Conservation (phyloP, 2,329 filamentous ascomycete genomes). For the Sporothrix pseudoabietina region DNA sequence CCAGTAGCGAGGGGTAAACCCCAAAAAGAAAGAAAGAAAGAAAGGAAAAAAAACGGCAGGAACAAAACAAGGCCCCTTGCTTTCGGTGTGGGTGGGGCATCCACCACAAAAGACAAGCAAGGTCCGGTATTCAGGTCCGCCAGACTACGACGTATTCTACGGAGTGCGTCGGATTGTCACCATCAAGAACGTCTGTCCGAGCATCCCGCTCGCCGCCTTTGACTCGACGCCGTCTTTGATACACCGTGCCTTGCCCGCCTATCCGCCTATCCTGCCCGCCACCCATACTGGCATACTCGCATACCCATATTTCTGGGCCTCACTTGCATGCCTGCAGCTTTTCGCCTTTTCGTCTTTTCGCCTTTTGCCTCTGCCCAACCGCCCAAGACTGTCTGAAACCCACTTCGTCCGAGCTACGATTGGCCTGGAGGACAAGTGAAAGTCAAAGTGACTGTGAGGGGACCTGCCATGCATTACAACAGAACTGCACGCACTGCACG, state of each 20-base stretch:
- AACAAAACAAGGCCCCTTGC: background rate
- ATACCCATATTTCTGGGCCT: slow-evolving; percentile 9
- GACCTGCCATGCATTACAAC: background rate
- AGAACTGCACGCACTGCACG: background rate
- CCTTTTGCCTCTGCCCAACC: background rate
- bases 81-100: background rate
- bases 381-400: background rate
- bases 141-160: no score
- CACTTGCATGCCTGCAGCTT: background rate
- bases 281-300: background rate
- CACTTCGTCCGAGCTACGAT: slow-evolving; percentile 7
- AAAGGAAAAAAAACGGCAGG: background rate
- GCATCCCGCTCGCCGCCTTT: background rate
- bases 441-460: no score
- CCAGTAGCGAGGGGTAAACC: background rate
- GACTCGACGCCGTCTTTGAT: background rate
- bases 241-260: background rate
- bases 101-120: background rate
- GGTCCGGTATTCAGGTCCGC: background rate
- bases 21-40: background rate
- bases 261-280: background rate
- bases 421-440: background rate
- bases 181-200: background rate
- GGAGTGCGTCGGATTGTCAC: no score
- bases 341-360: background rate